These are phyloP conservation scores for Calocybe cyanea DNA, from an alignment of 768 basidiomycete genomes.

Conservation along the genomic window DNA sequence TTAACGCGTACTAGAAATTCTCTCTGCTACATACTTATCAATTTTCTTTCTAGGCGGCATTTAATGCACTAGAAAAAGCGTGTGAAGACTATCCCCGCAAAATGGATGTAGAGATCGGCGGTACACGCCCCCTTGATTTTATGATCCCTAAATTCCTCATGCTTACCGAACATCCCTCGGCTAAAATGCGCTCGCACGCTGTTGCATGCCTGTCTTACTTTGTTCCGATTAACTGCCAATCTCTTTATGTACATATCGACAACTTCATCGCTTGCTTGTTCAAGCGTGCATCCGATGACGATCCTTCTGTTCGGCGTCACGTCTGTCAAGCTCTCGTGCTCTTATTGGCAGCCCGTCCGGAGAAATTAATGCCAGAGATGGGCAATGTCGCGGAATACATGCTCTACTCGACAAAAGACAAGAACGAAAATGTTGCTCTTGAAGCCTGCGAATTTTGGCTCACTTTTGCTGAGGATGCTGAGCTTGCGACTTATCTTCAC, in stretches of 20 bases:
- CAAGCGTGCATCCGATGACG: constrained; percentile 92
- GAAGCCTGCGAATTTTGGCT: constrained; percentile 99
- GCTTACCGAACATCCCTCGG: constrained; percentile 77
- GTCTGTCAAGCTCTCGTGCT: constrained; percentile 95
- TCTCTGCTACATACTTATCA: constrained; percentile 10
- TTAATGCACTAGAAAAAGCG: constrained; percentile 91
- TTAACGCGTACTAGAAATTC: constrained; percentile 10
- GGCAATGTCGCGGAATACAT: constrained; percentile 95
- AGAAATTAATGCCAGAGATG: constrained; percentile 97
- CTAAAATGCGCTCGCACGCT: constrained; percentile 91
- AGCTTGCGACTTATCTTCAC: constrained; percentile 77
- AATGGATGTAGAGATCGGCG: constrained; percentile 90
- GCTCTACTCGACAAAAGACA: constrained; percentile 97
- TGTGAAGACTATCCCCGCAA: constrained; percentile 97
- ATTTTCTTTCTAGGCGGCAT: constrained; percentile 61
- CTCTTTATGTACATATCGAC: constrained; percentile 90
- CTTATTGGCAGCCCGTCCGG: constrained; percentile 88
- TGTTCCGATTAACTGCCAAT: constrained; percentile 80
- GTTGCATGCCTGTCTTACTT: constrained; percentile 95
- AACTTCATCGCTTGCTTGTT: constrained; percentile 90
- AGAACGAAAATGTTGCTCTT: constrained; percentile 92
- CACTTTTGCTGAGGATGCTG: constrained; percentile 94
- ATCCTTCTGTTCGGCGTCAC: constrained; percentile 88
- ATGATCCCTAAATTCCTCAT: constrained; percentile 95
- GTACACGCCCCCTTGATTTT: constrained; percentile 89